phyloP scores from a whole-genome alignment of 2,329 filamentous ascomycete genomes.

The Fonsecaea nubica region DNA sequence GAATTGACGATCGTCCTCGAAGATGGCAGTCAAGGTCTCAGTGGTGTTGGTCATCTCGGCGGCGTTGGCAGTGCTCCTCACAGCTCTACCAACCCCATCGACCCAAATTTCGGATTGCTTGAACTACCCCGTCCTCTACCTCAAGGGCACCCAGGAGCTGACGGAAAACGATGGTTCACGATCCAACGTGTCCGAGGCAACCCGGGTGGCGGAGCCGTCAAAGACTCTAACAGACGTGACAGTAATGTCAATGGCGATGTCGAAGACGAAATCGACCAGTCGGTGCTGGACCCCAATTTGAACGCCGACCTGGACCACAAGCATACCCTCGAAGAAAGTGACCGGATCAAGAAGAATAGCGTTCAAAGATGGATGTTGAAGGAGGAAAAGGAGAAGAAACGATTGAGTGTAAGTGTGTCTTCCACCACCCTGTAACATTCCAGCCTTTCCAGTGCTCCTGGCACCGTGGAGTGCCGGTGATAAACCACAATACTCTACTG shows the following conservation, averaged over 20 bases:
- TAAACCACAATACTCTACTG: neutral
- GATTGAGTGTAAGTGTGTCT: constrained; percentile 42
- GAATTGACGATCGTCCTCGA: constrained; percentile 40
- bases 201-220: constrained; percentile 49
- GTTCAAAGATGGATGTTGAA: constrained; percentile 71
- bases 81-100: constrained; percentile 23
- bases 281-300: constrained; percentile 56
- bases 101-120: constrained; percentile 51
- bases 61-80: constrained; percentile 23
- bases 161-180: constrained; percentile 69
- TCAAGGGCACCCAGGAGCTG: constrained; percentile 55
- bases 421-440: neutral
- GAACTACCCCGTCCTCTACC: constrained; percentile 50
- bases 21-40: constrained; percentile 22
- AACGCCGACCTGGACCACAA: constrained; percentile 65
- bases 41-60: constrained; percentile 14
- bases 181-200: constrained; percentile 80
- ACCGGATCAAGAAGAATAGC: constrained; percentile 81
- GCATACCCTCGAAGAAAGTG: constrained; percentile 74
- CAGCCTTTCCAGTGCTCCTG: neutral
- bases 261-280: constrained; percentile 62
- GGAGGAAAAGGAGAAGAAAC: constrained; percentile 70
- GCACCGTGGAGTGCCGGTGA: neutral
- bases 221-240: constrained; percentile 32
- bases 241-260: constrained; percentile 45